Evolutionary conservation across 768 basidiomycete species (phyloP), one percentile per base, ranked within the genome.

Genomic region (Rubroboletus pulcherrimus): DNA sequence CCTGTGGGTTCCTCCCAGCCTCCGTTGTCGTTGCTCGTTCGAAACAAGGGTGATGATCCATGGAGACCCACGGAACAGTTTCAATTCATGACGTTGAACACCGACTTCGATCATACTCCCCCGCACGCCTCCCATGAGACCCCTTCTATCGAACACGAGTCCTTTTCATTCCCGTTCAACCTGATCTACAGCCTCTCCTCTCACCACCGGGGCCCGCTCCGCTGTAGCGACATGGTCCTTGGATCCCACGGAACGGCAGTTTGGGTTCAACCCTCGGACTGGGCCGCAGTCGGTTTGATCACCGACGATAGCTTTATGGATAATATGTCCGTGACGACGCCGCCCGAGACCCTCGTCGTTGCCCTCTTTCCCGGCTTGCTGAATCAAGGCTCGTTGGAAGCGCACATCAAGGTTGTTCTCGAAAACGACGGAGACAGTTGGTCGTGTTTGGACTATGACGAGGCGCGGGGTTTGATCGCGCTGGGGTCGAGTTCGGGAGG

Each of bases 381-480:
- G 37, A 62, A 58, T 34, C 51, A 45, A 29, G 58, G 58, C 17
- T 60, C 51, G 29, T 29, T 29, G 43, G 57, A 66, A 49, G 65
- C 69, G 30, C 58, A 63, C 56, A 60, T 68, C 56, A 63, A 70
- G 54, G 69, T 64, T 29, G 56, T 77, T n/a, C 71, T 60, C 5
- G 66, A 75, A 57, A 73, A 76, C 56, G 44, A 53, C 2, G 61
- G 60, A 26, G 49, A 33, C 8, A 38, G 51, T 8, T 86, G 84
- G 85, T 77, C 78, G 4, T 74, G 81, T 43, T 61, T 86, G 56
- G 85, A 84, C 66, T 86, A 86, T 59, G 82, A 84, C 52, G 85
- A 86, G 65, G 74, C 74, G 38, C 60, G 70, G 43, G 85, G 85
- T 5, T 71, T 79, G 56, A 70, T 86, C 50, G 83, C 73, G 7